A percentile compares a stretch with the other conserved stretches of the same genome.
phyloP scores from a whole-genome alignment of 352 stramenopile genomes.

The Vaucheria bursata region DNA sequence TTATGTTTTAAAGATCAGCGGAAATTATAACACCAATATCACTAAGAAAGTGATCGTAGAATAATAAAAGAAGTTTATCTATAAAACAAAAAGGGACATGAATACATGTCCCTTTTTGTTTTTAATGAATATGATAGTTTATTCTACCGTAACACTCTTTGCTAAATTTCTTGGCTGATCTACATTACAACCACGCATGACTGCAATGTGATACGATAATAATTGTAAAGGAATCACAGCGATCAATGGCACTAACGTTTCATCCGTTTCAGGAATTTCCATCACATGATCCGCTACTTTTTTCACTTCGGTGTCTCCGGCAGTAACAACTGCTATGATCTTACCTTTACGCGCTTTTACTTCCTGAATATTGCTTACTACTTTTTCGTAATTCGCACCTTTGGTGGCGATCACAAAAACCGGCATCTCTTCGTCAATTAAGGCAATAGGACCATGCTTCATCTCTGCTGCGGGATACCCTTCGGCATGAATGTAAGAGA shows the following conservation, averaged over 20 bases:
- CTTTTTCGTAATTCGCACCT: not conserved
- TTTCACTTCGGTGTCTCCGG: not conserved
- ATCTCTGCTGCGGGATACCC: constrained; percentile 91
- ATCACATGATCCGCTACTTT: constrained; percentile 72
- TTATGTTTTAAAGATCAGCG: too few species aligned
- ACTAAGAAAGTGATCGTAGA: too few species aligned
- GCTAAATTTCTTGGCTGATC: constrained; percentile 95
- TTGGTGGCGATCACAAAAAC: not conserved
- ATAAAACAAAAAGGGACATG: too few species aligned
- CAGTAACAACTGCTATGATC: not conserved
- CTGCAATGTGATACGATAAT: constrained; percentile 80
- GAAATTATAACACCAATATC: too few species aligned
- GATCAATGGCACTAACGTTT: constrained; percentile 84
- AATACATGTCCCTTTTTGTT: too few species aligned
- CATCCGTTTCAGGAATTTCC: constrained; percentile 85
- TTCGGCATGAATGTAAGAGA: constrained; percentile 95
- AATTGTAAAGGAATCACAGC: constrained; percentile 94
- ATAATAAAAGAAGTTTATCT: too few species aligned
- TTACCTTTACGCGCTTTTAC: constrained; percentile 77
- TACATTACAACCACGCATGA: constrained; percentile 90
- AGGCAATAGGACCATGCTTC: constrained; percentile 95
- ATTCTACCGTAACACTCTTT: constrained; percentile 57
- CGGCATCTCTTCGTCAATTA: constrained; percentile 77
- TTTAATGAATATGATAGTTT: not conserved
- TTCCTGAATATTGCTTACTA: constrained; percentile 60